Conservation (phyloP, 2,329 filamentous ascomycete genomes). For the Penicillium thymicola region DNA sequence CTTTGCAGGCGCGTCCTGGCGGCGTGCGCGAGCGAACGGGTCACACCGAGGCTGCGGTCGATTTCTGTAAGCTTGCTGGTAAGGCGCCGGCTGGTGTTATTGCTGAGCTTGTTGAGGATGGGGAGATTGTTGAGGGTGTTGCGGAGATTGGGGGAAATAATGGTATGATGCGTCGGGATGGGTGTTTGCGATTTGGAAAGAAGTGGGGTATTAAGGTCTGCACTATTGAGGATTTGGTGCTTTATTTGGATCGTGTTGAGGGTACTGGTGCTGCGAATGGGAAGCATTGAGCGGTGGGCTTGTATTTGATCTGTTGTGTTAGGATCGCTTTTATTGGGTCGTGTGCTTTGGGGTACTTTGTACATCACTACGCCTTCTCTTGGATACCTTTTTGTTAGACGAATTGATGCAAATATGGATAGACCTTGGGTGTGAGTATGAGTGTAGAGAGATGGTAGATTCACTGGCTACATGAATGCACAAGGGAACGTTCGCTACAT, state of each 20-base stretch:
- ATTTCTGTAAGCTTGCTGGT: conserved; percentile 82
- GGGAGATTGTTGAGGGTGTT: conserved; percentile 65
- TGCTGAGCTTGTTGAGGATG: conserved; percentile 87
- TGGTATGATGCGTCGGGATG: conserved; percentile 92
- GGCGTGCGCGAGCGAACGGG: conserved; percentile 76
- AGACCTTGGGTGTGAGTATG: background rate
- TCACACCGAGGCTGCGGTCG: conserved; percentile 90
- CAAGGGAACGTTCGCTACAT: too few relatives aligned
- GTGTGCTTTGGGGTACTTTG: conserved; percentile 8
- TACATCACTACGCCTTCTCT: conserved; percentile 13
- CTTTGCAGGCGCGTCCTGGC: conserved; percentile 72
- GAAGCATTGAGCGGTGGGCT: conserved; percentile 26
- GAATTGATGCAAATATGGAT: conserved; percentile 12
- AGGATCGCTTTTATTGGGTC: conserved; percentile 4
- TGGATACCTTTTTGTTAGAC: conserved; percentile 12
- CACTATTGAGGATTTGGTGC: conserved; percentile 87
- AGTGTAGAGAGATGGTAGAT: background rate
- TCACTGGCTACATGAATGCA: background rate
- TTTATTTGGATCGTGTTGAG: conserved; percentile 73
- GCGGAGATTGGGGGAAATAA: conserved; percentile 61
- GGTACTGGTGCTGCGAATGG: conserved; percentile 44
- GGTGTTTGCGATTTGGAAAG: conserved; percentile 81
- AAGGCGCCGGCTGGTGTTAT: conserved; percentile 76
- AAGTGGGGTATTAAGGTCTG: conserved; percentile 88
- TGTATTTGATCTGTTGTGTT: background rate